Evolutionary conservation across 2,329 filamentous ascomycete species (phyloP), one percentile per base, ranked within the genome.

Genomic region (Scedosporium aurantiacum): DNA sequence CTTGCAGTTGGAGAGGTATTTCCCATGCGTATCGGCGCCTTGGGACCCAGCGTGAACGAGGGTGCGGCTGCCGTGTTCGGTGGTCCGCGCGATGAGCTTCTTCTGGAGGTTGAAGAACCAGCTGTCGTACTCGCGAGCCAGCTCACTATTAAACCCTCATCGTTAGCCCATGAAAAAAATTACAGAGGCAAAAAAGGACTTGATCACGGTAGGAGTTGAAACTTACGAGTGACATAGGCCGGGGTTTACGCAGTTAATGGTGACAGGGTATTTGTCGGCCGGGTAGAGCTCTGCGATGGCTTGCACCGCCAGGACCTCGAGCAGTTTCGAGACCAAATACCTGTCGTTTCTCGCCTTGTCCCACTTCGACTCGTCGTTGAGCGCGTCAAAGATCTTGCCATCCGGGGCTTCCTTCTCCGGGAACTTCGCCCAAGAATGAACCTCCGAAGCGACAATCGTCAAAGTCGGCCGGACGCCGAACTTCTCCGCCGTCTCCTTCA

Each of bases 61-160:
- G 2, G 70, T 74, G 12, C 76, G 72, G 18, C 74, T 71, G 10
- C 76, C 77, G 57, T 73, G 68, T 63, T 78, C 75, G 14, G 72
- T 58, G 2, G 69, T 69, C 21, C 76, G 71, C 32, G 67, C 74
- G n/a, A 76, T 10, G 5, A 73, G 3, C 16, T 58, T 61, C 23
- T 37, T 28, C 7, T n/a, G 18, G 16, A 50, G 12, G 23, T 25
- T 10, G 4, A 47, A n/a, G 14, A 65, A 23, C 14, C 60, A 21
- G 2, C 63, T 25, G 23, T 62, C 65, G 2, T 68, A 43, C 5
- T 69, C 32, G 45, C 70, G 70, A 6, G 68, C 64, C 2, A 69
- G 60, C 56, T 67, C 57, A 43, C 73, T 70, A 63, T 75, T 76
- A n/a, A 78, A 68, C 45, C 72, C 60, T 4, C n/a, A 6, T 40